phyloP scores from a whole-genome alignment of 768 basidiomycete species.

The Mycena polygramma region DNA sequence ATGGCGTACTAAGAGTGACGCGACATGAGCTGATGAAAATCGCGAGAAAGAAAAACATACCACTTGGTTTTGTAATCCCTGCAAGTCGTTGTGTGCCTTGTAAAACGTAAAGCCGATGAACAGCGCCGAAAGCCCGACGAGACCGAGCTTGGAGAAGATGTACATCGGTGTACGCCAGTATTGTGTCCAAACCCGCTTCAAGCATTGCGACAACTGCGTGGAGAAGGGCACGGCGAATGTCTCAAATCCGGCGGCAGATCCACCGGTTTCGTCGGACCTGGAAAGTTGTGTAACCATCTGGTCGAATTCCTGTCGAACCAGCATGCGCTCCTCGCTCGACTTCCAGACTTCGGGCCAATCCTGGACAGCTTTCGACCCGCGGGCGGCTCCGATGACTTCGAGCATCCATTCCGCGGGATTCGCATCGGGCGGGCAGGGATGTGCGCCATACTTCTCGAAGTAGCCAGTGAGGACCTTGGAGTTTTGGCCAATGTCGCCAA shows the following conservation, averaged over 20 bases:
- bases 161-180: slow-evolving; percentile 46
- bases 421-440: slow-evolving; percentile 62
- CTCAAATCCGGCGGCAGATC: slow-evolving; percentile 33
- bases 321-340: slow-evolving; percentile 51
- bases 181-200: slow-evolving; percentile 46
- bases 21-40: neutral
- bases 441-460: slow-evolving; percentile 70
- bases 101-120: slow-evolving; percentile 51
- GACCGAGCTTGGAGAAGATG: slow-evolving; percentile 40
- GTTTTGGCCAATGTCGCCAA: slow-evolving; percentile 70
- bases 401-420: slow-evolving; percentile 72
- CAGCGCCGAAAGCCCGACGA: slow-evolving; percentile 30
- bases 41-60: neutral
- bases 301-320: slow-evolving; percentile 53
- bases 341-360: slow-evolving; percentile 61
- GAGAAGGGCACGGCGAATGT: slow-evolving; percentile 42
- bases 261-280: slow-evolving; percentile 28
- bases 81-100: slow-evolving; percentile 42
- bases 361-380: slow-evolving; percentile 48
- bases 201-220: slow-evolving; percentile 40
- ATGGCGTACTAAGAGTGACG: slow-evolving; percentile 40
- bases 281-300: slow-evolving; percentile 37
- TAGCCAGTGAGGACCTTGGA: slow-evolving; percentile 66
- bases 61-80: slow-evolving; percentile 47
- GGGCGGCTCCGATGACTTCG: slow-evolving; percentile 61